Evolutionary conservation across 176 grass and related monocot genomes (phyloP).

Genomic region (Pharus latifolius): DNA sequence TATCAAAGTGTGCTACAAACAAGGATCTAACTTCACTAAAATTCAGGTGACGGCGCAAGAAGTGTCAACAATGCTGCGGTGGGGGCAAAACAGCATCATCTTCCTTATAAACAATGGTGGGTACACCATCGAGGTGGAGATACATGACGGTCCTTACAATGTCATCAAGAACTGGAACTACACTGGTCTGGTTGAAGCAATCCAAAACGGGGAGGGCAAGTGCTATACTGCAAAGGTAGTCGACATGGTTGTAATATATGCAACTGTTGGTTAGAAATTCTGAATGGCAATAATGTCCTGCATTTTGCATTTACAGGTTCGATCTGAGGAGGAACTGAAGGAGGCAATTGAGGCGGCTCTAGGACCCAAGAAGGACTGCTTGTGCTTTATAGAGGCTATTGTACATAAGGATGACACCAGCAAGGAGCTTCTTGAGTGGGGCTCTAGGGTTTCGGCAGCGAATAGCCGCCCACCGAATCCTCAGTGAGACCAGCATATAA

Average conservation of each 20-base stretch:
- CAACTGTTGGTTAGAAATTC: neutral
- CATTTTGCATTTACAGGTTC: neutral
- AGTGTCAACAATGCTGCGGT: constrained; percentile 50
- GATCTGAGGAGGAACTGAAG: constrained; percentile 40
- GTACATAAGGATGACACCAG: constrained; percentile 55
- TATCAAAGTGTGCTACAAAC: neutral
- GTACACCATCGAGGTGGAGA: constrained; percentile 57
- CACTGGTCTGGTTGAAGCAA: constrained; percentile 33
- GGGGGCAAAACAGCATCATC: constrained; percentile 36
- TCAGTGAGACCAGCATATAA: constrained; percentile 9
- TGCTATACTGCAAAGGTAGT: constrained; percentile 41
- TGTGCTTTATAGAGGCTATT: constrained; percentile 52
- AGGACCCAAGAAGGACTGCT: constrained; percentile 31
- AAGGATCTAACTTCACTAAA: neutral
- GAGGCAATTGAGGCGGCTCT: constrained; percentile 10
- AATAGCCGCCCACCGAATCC: constrained; percentile 42
- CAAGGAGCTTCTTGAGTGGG: constrained; percentile 58
- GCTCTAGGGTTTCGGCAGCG: constrained; percentile 33
- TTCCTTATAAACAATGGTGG: constrained; percentile 62
- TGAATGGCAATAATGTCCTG: neutral
- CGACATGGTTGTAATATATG: neutral
- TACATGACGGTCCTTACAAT: constrained; percentile 50
- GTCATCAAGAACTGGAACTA: constrained; percentile 60
- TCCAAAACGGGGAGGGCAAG: constrained; percentile 47
- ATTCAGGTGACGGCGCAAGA: constrained; percentile 41